phyloP scores from a whole-genome alignment of 2,329 filamentous ascomycete species.

The Tolypocladium ovalisporum region DNA sequence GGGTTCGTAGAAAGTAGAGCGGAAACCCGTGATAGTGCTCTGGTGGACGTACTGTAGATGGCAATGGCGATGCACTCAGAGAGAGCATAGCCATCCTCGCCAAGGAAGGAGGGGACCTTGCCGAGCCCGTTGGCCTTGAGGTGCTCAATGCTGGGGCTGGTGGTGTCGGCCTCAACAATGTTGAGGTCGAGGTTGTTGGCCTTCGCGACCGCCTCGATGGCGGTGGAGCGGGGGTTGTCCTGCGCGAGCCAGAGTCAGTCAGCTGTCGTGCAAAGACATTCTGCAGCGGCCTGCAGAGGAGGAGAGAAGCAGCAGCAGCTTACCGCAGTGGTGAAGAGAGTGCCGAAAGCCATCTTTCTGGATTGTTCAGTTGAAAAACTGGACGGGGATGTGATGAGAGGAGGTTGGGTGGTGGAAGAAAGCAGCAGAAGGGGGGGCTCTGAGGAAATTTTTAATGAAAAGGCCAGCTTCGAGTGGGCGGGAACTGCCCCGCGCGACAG shows the following conservation, averaged over 20 bases:
- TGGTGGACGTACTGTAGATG: slow-evolving; percentile 71
- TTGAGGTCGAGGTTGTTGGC: slow-evolving; percentile 92
- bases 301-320: slow-evolving; percentile 9
- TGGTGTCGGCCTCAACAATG: slow-evolving; percentile 60
- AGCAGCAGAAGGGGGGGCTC: slow-evolving; percentile 6
- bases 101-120: slow-evolving; percentile 89
- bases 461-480: slow-evolving; percentile 12
- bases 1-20: neutral
- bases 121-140: slow-evolving; percentile 75
- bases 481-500: slow-evolving; percentile 22
- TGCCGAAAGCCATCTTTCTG: slow-evolving; percentile 88
- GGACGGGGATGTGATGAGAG: slow-evolving; percentile 4
- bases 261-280: slow-evolving; percentile 11
- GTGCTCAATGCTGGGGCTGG: slow-evolving; percentile 64
- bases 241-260: slow-evolving; percentile 25
- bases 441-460: slow-evolving; percentile 21
- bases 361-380: slow-evolving; percentile 8
- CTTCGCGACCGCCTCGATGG: slow-evolving; percentile 89
- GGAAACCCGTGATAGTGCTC: neutral
- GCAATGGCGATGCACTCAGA: slow-evolving; percentile 89
- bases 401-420: slow-evolving; percentile 9
- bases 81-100: slow-evolving; percentile 81
- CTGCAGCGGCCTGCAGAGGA: slow-evolving; percentile 4
- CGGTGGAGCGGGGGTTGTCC: slow-evolving; percentile 83
- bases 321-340: slow-evolving; percentile 85